phyloP scores from a whole-genome alignment of 768 basidiomycete species.

The Hortiboletus campestris region DNA sequence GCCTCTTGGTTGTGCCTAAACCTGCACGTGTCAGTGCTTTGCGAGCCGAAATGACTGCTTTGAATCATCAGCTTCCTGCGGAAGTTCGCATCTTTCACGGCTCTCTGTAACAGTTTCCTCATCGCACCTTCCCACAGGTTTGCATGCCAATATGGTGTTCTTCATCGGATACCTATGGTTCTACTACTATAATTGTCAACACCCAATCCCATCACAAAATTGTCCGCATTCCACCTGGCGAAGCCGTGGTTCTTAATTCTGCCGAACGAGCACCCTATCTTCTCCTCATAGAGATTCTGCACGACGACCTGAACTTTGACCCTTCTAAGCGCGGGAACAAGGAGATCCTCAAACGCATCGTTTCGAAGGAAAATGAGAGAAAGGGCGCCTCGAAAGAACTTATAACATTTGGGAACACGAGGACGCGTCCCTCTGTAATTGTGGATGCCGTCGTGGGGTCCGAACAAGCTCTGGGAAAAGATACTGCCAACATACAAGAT shows the following conservation, averaged over 20 bases:
- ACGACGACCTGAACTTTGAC: constrained; percentile 91
- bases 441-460: constrained; percentile 25
- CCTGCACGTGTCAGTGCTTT: constrained; percentile 96
- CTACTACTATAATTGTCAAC: constrained; percentile 27
- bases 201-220: constrained; percentile 86
- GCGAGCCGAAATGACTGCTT: constrained; percentile 88
- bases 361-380: constrained; percentile 60
- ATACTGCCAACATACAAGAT: constrained; percentile 27
- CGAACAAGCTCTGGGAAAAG: constrained; percentile 34
- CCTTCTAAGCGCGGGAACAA: constrained; percentile 79
- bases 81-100: constrained; percentile 56
- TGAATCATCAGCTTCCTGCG: constrained; percentile 95
- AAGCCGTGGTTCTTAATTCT: constrained; percentile 96
- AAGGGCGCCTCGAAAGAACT: constrained; percentile 59
- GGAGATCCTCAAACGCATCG: constrained; percentile 78
- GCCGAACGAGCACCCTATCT: constrained; percentile 95
- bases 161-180: constrained; percentile 58
- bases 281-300: constrained; percentile 86
- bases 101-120: not conserved
- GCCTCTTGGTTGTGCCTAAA: constrained; percentile 86
- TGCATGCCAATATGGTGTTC: constrained; percentile 89
- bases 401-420: constrained; percentile 39
- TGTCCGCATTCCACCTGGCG: constrained; percentile 95
- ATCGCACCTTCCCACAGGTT: constrained; percentile 44
- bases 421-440: constrained; percentile 16